These are phyloP conservation scores for Limtongia smithiae DNA, from an alignment of 805 yeast species.

Conservation along the genomic window DNA sequence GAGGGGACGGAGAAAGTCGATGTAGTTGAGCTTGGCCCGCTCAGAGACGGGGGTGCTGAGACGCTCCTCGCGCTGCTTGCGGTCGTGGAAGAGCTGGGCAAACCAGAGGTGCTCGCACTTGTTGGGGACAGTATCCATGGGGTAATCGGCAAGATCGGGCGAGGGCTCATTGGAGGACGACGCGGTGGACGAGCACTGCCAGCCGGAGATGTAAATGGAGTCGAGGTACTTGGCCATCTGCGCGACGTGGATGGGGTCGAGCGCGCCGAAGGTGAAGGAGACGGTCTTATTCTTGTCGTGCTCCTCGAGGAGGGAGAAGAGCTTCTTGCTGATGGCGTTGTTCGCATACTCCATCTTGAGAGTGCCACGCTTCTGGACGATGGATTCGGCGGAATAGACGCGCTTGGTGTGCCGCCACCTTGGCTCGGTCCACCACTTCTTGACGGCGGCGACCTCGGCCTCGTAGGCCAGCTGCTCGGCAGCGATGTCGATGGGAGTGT, in stretches of 20 bases:
- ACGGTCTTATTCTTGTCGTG: slow-evolving; percentile 70
- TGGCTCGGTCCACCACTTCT: slow-evolving; percentile 89
- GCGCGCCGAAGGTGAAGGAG: slow-evolving; percentile 90
- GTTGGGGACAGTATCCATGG: slow-evolving; percentile 98
- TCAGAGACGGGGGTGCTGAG: slow-evolving; percentile 54
- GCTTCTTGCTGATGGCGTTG: slow-evolving; percentile 73
- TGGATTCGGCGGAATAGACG: slow-evolving; percentile 81
- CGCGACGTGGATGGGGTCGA: slow-evolving; percentile 91
- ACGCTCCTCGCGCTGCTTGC: slow-evolving; percentile 89
- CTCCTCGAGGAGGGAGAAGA: slow-evolving; percentile 63
- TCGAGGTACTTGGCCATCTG: slow-evolving; percentile 67
- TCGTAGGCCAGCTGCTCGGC: slow-evolving; percentile 64
- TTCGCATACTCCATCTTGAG: slow-evolving; percentile 69
- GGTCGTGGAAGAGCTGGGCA: slow-evolving; percentile 95
- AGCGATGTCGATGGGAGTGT: slow-evolving; percentile 55
- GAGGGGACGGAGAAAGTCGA: slow-evolving; percentile 89
- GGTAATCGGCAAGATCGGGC: slow-evolving; percentile 97
- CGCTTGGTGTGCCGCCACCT: slow-evolving; percentile 89
- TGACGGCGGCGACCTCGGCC: slow-evolving; percentile 66
- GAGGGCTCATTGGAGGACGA: slow-evolving; percentile 97
- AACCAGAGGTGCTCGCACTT: slow-evolving; percentile 95
- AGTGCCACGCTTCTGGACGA: slow-evolving; percentile 83
- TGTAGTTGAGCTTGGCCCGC: slow-evolving; percentile 67
- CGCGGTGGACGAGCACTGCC: slow-evolving; percentile 99
- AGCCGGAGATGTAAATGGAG: slow-evolving; percentile 82